These are phyloP conservation scores for Suillus fuscotomentosus DNA, from an alignment of 768 basidiomycete species.

Conservation along the genomic window DNA sequence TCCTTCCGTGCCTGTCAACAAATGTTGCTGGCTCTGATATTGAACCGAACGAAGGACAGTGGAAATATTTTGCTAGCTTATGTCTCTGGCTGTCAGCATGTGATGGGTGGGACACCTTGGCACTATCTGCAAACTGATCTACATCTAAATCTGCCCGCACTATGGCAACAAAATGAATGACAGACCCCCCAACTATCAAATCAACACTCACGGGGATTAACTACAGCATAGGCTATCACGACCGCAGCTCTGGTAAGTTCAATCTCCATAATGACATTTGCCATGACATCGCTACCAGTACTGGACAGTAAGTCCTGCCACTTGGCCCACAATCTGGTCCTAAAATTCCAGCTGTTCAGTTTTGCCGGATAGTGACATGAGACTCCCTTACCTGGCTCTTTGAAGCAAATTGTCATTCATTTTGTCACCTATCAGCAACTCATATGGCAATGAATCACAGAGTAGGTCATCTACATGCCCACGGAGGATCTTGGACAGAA, in stretches of 20 bases:
- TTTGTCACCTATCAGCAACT: too few species aligned
- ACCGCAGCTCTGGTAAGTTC: neutral
- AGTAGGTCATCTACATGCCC: too few species aligned
- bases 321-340: too few species aligned
- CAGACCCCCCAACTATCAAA: neutral
- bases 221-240: neutral
- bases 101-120: neutral
- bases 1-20: neutral
- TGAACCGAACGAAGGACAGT: too few species aligned
- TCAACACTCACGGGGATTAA: neutral
- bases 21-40: neutral
- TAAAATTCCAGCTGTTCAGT: too few species aligned
- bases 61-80: neutral
- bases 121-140: neutral
- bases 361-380: too few species aligned
- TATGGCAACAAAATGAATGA: neutral
- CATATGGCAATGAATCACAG: too few species aligned
- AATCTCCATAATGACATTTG: neutral
- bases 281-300: neutral
- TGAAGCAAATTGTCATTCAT: too few species aligned
- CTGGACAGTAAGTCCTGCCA: too few species aligned
- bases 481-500: too few species aligned
- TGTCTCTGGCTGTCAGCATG: neutral
- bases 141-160: neutral
- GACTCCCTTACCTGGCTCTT: too few species aligned